Evolutionary conservation across 2,329 filamentous ascomycete genomes (phyloP), one percentile per base, ranked within the genome.

Genomic region (Colletotrichum incanum): DNA sequence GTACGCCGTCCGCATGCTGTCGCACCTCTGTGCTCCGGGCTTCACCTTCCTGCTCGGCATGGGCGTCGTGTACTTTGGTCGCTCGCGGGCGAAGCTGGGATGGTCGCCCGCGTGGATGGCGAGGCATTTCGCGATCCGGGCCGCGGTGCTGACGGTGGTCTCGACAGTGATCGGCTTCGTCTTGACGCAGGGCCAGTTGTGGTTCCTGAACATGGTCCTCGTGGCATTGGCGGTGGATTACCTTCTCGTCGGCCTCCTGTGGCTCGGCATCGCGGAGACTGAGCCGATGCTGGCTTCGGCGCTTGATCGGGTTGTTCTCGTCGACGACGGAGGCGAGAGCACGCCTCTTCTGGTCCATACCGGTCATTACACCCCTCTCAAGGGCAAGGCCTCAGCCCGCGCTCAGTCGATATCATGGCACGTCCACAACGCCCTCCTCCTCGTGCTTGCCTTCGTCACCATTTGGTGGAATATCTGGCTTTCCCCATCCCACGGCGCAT

Each of bases 391-490:
- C 34, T 63, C 55, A 1, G 28, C 26, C 11, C 58, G 58, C 7
- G 76, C 76, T 7, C 52, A 73, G 34, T 43, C 71, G 3, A 7
- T 83, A 0, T 84, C 84, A 1, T 86, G 83, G 83, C 82, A 84
- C 49, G 11, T 80, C 0, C 83, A 84, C 73, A 86, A 86, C 68
- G 67, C 64, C 2, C 12, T 81, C 12, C 77, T 86, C 6, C 63
- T 82, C 3, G 74, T 73, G 1, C 71, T 86, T 16, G 77, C 77
- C 8, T 43, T 80, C 1, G 74, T 85, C 7, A 80, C 84, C 2
- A 85, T 86, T 26, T 84, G 79, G 77, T 86, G 84, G 84, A 86
- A 86, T 65, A 79, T 84, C 28, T 86, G 84, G 84, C 76, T 86
- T 1, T 85, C 84, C 2, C 80, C 81, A 0, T 80, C 78, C 18